Percentiles rank a stretch among this genome's conserved stretches.
These are phyloP conservation scores for Emergomyces pasteurianus DNA, from an alignment of 2,329 filamentous ascomycete genomes.

Conservation along the genomic window DNA sequence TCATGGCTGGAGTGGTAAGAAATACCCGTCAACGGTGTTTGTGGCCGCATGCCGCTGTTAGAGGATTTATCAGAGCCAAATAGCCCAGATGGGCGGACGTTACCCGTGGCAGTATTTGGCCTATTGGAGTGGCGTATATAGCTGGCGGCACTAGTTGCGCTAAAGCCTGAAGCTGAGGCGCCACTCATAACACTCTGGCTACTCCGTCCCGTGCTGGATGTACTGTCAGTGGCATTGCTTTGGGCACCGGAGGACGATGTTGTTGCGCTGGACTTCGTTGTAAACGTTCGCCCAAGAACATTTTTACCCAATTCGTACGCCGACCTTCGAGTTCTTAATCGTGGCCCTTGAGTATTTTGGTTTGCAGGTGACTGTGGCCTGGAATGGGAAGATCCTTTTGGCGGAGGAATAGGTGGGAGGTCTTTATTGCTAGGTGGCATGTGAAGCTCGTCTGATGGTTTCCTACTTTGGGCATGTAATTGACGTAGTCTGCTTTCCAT, in stretches of 20 bases:
- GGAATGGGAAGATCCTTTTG: slow-evolving; percentile 33
- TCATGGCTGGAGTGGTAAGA: slow-evolving; percentile 85
- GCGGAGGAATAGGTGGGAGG: slow-evolving; percentile 52
- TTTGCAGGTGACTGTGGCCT: slow-evolving; percentile 32
- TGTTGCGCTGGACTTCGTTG: slow-evolving; percentile 76
- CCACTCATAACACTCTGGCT: slow-evolving; percentile 89
- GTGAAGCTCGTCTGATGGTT: slow-evolving; percentile 39
- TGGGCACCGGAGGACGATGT: slow-evolving; percentile 62
- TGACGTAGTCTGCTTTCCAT: slow-evolving; percentile 76
- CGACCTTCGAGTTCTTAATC: slow-evolving; percentile 31
- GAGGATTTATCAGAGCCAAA: slow-evolving; percentile 25
- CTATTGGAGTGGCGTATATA: slow-evolving; percentile 61
- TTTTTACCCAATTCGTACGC: slow-evolving; percentile 64
- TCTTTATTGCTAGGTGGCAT: slow-evolving; percentile 38
- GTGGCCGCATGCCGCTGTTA: slow-evolving; percentile 28
- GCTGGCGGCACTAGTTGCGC: slow-evolving; percentile 89
- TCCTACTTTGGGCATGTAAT: slow-evolving; percentile 44
- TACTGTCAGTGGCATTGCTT: slow-evolving; percentile 53
- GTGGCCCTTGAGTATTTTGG: slow-evolving; percentile 22
- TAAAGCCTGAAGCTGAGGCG: slow-evolving; percentile 77
- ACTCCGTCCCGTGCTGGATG: slow-evolving; percentile 63
- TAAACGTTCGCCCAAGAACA: slow-evolving; percentile 65
- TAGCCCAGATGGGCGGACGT: slow-evolving; percentile 25
- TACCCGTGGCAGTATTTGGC: slow-evolving; percentile 33
- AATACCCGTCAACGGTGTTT: slow-evolving; percentile 57